Percentiles rank a stretch among this genome's conserved stretches.
These are phyloP conservation scores for Smallanthus sonchifolius DNA, from an alignment of 129 eudicot species.

Conservation along the genomic window DNA sequence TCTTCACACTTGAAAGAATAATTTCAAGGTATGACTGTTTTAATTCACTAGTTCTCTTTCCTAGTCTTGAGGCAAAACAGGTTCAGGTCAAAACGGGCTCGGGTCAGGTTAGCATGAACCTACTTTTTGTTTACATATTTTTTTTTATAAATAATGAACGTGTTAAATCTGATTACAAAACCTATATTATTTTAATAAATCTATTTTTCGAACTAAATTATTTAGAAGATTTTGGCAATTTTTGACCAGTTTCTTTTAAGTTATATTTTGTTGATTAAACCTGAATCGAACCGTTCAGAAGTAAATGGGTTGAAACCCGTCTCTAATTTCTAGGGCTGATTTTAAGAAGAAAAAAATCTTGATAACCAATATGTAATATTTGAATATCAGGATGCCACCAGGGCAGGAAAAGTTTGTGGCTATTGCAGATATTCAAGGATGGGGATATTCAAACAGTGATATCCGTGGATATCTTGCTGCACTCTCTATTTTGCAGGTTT, in stretches of 20 bases:
- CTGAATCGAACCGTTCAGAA: background rate
- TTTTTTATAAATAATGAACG: background rate
- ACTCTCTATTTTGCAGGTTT: conserved; percentile 74
- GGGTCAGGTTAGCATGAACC: background rate
- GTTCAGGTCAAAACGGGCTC: background rate
- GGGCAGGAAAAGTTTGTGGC: conserved; percentile 79
- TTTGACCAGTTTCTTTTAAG: background rate
- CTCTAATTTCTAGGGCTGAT: conserved; percentile 2
- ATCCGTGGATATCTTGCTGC: conserved; percentile 78
- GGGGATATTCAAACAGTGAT: conserved; percentile 86
- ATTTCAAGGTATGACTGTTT: conserved; percentile 46
- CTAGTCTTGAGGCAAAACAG: background rate
- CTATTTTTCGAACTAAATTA: background rate
- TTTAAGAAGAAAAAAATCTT: background rate
- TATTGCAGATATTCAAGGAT: conserved; percentile 73
- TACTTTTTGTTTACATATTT: background rate
- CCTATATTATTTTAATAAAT: background rate
- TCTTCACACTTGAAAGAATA: conserved; percentile 61
- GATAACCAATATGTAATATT: background rate
- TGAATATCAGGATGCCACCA: conserved; percentile 59
- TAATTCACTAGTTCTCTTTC: conserved; percentile 11
- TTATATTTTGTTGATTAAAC: background rate
- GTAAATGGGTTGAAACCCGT: background rate
- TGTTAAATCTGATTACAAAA: background rate
- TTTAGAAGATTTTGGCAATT: background rate